Percentiles rank a stretch among this genome's conserved stretches.
These are phyloP conservation scores for Saturnispora diversa DNA, from an alignment of 805 yeast genomes.

Conservation along the genomic window DNA sequence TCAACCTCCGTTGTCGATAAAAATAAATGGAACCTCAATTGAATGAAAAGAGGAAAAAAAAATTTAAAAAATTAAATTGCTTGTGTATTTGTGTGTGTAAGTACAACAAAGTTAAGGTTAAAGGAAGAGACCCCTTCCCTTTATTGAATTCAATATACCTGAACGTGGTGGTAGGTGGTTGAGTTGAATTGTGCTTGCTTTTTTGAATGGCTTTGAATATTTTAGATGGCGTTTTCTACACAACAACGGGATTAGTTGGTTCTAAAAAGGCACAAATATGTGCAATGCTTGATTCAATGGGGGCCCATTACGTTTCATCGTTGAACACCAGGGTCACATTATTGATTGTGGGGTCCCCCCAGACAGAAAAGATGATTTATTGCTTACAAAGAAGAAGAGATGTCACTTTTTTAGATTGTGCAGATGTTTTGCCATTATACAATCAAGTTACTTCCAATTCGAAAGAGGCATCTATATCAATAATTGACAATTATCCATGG, in stretches of 20 bases:
- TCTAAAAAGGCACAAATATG: conserved; percentile 36
- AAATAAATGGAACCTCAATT: too few relatives aligned
- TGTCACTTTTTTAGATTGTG: conserved; percentile 45
- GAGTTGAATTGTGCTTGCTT: too few relatives aligned
- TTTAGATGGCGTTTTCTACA: conserved; percentile 42
- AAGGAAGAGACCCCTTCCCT: too few relatives aligned
- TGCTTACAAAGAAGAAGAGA: conserved; percentile 47
- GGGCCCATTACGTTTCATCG: conserved; percentile 51
- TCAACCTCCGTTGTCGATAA: too few relatives aligned
- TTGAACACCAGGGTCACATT: conserved; percentile 54
- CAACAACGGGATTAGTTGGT: conserved; percentile 47
- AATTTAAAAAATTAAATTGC: too few relatives aligned
- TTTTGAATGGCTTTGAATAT: conserved; percentile 22
- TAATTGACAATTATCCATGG: conserved; percentile 22
- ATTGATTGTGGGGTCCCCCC: conserved; percentile 49
- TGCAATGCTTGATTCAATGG: conserved; percentile 43
- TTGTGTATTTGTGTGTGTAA: too few relatives aligned
- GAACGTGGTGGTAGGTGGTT: too few relatives aligned
- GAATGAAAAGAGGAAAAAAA: too few relatives aligned
- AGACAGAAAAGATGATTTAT: conserved; percentile 48
- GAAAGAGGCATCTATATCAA: background rate
- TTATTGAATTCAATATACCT: too few relatives aligned
- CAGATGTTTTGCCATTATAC: conserved; percentile 34
- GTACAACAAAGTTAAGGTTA: too few relatives aligned
- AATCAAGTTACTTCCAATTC: conserved; percentile 32